phyloP scores from a whole-genome alignment of 2,329 filamentous ascomycete species.

The Sporothrix inflata region DNA sequence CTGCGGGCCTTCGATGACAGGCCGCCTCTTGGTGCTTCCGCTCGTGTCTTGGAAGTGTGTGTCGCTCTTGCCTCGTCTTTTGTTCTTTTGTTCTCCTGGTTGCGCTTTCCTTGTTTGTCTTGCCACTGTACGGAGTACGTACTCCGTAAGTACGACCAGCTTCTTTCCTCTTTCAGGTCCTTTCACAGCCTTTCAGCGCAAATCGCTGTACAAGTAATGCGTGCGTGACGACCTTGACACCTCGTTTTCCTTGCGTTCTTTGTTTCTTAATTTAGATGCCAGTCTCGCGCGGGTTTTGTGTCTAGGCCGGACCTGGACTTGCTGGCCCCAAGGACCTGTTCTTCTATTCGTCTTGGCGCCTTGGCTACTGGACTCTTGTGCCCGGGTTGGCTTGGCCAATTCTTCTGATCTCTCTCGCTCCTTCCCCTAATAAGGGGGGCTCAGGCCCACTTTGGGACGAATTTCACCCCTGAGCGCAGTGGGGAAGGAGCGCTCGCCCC shows the following conservation, averaged over 20 bases:
- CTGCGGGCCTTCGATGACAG: neutral
- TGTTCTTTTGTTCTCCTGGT: neutral
- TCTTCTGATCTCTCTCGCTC: slow-evolving; percentile 11
- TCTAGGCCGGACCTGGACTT: neutral
- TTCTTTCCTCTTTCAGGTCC: neutral
- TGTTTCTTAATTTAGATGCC: slow-evolving; percentile 27
- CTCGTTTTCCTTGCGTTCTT: slow-evolving; percentile 8
- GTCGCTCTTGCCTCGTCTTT: neutral
- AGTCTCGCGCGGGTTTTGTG: slow-evolving; percentile 19
- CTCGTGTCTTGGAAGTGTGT: neutral
- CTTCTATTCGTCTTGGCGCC: slow-evolving; percentile 12
- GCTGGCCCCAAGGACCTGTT: slow-evolving; percentile 6
- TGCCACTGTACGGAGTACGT: too few species aligned
- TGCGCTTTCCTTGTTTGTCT: slow-evolving; percentile 12
- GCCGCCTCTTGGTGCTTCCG: neutral
- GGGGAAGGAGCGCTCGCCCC: slow-evolving; percentile 20
- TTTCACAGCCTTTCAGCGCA: neutral
- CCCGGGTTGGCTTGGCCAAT: neutral
- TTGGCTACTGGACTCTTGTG: neutral
- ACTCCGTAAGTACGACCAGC: too few species aligned
- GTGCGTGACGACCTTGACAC: neutral
- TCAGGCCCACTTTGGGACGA: neutral
- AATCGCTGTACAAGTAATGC: neutral
- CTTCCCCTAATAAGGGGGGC: neutral
- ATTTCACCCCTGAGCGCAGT: slow-evolving; percentile 12